These are phyloP conservation scores for Plasmodium blacklocki DNA, from an alignment of 169 alveolate genomes.

Conservation along the genomic window DNA sequence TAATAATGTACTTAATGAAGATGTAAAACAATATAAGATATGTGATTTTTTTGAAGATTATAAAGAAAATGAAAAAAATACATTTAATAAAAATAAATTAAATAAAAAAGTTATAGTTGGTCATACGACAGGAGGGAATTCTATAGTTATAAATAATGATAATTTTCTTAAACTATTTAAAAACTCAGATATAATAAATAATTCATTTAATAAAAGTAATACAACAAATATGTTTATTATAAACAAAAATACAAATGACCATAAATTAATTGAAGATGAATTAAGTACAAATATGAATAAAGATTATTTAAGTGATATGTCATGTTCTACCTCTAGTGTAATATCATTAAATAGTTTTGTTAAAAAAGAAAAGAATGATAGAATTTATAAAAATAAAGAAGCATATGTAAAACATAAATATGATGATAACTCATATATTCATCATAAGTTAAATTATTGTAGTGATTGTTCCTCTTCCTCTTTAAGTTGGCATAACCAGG, in stretches of 20 bases:
- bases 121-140: constrained; percentile 55
- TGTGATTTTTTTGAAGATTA: constrained; percentile 35
- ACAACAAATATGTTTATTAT: background rate
- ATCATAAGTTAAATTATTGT: constrained; percentile 35
- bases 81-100: constrained; percentile 7
- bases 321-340: constrained; percentile 69
- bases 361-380: constrained; percentile 13
- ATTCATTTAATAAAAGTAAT: background rate
- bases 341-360: constrained; percentile 60
- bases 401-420: constrained; percentile 61
- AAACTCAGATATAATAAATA: constrained; percentile 12
- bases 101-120: constrained; percentile 51
- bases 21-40: background rate
- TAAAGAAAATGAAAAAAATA: constrained; percentile 3
- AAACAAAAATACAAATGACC: background rate
- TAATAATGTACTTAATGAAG: no score
- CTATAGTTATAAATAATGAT: constrained; percentile 57
- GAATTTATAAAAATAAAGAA: constrained; percentile 59
- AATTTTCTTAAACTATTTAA: constrained; percentile 31
- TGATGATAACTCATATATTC: constrained; percentile 40
- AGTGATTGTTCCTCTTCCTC: constrained; percentile 75
- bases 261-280: background rate
- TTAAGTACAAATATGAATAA: background rate
- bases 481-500: constrained; percentile 51
- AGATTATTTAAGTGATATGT: constrained; percentile 40